These are phyloP conservation scores for Suhomyces xylopsoci DNA, from an alignment of 805 yeast species.

Conservation along the genomic window DNA sequence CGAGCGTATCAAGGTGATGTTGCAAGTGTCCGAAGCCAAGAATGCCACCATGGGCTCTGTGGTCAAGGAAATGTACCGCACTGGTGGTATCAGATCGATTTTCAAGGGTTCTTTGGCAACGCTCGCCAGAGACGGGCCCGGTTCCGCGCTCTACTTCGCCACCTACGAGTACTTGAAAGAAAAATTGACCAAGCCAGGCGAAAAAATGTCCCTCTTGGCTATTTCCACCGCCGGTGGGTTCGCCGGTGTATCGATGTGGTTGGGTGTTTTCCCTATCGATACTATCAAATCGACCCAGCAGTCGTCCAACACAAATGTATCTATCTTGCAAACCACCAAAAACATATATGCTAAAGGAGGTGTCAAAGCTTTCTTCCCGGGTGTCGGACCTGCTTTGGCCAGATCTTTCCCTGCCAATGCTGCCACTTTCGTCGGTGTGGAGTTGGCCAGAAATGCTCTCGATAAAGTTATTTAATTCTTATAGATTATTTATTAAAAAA, in stretches of 20 bases:
- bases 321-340: constrained; percentile 63
- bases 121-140: constrained; percentile 95
- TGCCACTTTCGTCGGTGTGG: constrained; percentile 97
- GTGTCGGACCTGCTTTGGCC: constrained; percentile 90
- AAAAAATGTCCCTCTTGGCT: constrained; percentile 64
- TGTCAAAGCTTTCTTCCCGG: constrained; percentile 91
- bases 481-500: background rate
- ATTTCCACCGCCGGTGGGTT: constrained; percentile 89
- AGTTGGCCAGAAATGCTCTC: constrained; percentile 55
- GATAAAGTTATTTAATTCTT: constrained; percentile 30
- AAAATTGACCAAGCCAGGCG: constrained; percentile 52
- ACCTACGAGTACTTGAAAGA: constrained; percentile 83
- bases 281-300: constrained; percentile 87
- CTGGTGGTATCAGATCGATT: constrained; percentile 81
- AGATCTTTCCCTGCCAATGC: constrained; percentile 98
- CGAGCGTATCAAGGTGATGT: constrained; percentile 90
- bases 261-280: constrained; percentile 91
- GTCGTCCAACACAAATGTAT: constrained; percentile 50
- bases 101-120: constrained; percentile 93
- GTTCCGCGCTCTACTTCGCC: constrained; percentile 92
- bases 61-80: constrained; percentile 62
- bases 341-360: constrained; percentile 76
- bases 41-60: constrained; percentile 54
- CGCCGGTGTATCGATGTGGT: constrained; percentile 98
- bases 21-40: constrained; percentile 69